Percentiles rank a stretch among this genome's conserved stretches.
Evolutionary conservation across 495 filamentous ascomycete species (phyloP).

Genomic region (Penicillium antarcticum): DNA sequence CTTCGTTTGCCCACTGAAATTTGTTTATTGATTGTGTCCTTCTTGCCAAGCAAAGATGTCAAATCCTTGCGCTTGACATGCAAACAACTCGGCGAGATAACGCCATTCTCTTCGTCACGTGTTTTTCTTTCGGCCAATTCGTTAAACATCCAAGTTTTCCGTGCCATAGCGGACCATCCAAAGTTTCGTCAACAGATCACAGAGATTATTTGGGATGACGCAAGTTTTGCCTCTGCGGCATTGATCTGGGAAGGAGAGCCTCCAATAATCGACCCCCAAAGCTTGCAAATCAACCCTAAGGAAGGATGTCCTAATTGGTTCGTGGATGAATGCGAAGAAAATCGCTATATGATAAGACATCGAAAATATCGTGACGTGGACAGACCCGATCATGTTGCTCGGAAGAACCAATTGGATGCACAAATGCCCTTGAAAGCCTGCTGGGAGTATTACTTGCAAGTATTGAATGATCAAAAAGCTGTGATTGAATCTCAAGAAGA

Average conservation of each 20-base stretch:
- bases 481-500: conserved; percentile 17
- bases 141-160: conserved; percentile 11
- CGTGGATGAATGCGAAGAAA: conserved; percentile 12
- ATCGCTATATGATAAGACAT: conserved; percentile 3
- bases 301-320: conserved; percentile 23
- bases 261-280: too few relatives aligned
- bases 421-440: conserved; percentile 9
- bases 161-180: conserved; percentile 8
- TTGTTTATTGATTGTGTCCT: too few relatives aligned
- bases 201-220: conserved; percentile 16
- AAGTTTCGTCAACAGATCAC: conserved; percentile 8
- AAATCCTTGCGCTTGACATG: conserved; percentile 12
- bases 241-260: too few relatives aligned
- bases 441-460: conserved; percentile 18
- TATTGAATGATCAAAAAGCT: conserved; percentile 17
- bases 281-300: conserved; percentile 1
- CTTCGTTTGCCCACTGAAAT: too few relatives aligned
- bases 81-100: background rate
- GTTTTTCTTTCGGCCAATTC: conserved; percentile 17
- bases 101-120: conserved; percentile 3
- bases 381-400: too few relatives aligned
- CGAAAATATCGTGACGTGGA: too few relatives aligned
- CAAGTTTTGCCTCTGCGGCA: background rate
- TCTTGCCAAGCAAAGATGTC: conserved; percentile 4
- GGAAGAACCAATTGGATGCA: conserved; percentile 6